Conservation (phyloP, 148 eudicot species). For the Cornus suecica region DNA sequence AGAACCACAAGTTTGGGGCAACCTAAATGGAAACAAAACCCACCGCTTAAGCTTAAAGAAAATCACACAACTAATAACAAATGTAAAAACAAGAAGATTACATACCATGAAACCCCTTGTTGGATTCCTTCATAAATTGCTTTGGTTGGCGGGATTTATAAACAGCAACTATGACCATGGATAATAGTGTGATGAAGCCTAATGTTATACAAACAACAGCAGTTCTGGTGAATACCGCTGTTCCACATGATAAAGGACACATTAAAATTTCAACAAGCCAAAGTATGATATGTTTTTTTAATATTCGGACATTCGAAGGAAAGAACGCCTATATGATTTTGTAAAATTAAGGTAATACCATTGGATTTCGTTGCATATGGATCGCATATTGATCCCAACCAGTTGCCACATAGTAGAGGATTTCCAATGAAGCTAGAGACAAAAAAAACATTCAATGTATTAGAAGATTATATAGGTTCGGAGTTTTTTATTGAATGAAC, state of each 20-base stretch:
- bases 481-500: no score
- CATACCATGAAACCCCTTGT: conserved; percentile 37
- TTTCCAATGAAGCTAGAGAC: conserved; percentile 63
- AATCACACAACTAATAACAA: not conserved
- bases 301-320: not conserved
- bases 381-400: conserved; percentile 64
- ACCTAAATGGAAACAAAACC: conserved; percentile 23
- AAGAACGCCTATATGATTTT: not conserved
- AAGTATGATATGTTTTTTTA: no score
- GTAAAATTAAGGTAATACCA: conserved; percentile 28
- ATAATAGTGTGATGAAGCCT: conserved; percentile 40
- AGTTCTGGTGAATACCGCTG: conserved; percentile 51
- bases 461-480: no score
- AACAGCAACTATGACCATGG: conserved; percentile 49
- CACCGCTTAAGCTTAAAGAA: not conserved
- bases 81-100: not conserved
- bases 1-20: conserved; percentile 62
- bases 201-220: conserved; percentile 45
- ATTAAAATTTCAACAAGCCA: not conserved
- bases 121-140: conserved; percentile 24
- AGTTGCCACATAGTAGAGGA: conserved; percentile 60
- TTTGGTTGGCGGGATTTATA: conserved; percentile 45
- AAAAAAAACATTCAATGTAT: not conserved
- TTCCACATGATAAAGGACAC: not conserved
- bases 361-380: conserved; percentile 39